Base-by-base conservation (phyloP, 2,329 filamentous ascomycete genomes). In the Alternaria hordeiaustralica region DNA sequence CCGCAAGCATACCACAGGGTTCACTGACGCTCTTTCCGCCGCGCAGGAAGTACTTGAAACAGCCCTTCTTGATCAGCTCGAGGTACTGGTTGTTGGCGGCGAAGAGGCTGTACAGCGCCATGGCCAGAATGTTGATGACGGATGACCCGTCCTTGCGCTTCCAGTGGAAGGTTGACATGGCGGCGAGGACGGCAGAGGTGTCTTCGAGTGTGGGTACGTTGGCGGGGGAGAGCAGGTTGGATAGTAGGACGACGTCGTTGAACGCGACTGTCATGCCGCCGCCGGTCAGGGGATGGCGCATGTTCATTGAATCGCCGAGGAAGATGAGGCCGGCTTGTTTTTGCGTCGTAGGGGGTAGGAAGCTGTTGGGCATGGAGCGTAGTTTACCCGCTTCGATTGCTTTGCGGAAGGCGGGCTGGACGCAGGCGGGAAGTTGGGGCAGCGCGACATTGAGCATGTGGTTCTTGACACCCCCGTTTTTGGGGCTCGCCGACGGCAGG, bases 251-350 rank as follows among this genome's bases (percentile, higher is more conserved):
- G 2, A 92, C 94, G 76, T 99, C 96, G 82, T 95, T 97, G 80
- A 99, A 92, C 2, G 93, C 96, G 2, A 98, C 96, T 0, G 95
- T 98, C 96, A 99, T 99, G 72, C 96, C 96, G 69, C 96, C 96
- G 57, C 96, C 96, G 0, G 96, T 99, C 12, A 99, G 86, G 2
- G 96, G 96, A 82, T 99, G 96, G n/a, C 96, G 92, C 96, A 99
- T 99, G 84, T 99, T 99, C 86, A 97, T 90, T 13, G 96, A 95
- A 78, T 99, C 96, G 63, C 96, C 96, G 9, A 98, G 86, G 36
- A 99, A 84, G 53, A 97, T 86, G 64, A 97, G 82, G 5, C 93
- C 93, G 2, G 89, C 87, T 11, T 87, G 87, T 47, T 85, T 87
- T 76, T 92, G 91, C 64, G 91, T 92, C 1, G 89, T 87, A 0